These are phyloP conservation scores for Chlamydomonas sp. DNA, from an alignment of 139 green algal species.

Conservation along the genomic window DNA sequence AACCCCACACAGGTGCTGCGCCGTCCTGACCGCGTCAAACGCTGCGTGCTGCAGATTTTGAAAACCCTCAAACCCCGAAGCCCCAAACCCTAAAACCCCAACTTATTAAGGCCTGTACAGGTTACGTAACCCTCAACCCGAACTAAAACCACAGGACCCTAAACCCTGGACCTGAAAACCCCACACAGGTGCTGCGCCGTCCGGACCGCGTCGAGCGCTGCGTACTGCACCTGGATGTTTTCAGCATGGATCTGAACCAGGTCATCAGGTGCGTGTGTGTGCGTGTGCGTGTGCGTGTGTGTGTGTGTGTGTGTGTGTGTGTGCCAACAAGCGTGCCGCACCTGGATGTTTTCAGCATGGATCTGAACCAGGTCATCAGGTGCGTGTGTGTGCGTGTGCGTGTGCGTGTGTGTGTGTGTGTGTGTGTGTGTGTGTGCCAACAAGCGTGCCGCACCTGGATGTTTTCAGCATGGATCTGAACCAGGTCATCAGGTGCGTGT, in stretches of 20 bases:
- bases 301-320: no score
- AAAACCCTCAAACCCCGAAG: no score
- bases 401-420: constrained; percentile 11
- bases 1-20: constrained; percentile 16
- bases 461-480: constrained; percentile 80
- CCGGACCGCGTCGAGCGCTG: constrained; percentile 67
- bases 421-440: no score
- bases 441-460: constrained; percentile 81
- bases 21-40: constrained; percentile 61
- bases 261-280: constrained; percentile 21
- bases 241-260: constrained; percentile 84
- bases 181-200: constrained; percentile 22
- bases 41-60: constrained; percentile 77
- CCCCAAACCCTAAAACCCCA: no score
- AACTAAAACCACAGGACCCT: no score
- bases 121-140: no score
- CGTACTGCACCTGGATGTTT: constrained; percentile 80
- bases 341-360: constrained; percentile 73
- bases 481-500: constrained; percentile 45
- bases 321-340: constrained; percentile 80
- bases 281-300: no score
- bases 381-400: constrained; percentile 3
- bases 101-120: no score
- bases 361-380: constrained; percentile 75
- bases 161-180: neutral